Evolutionary conservation across 345 rosid genomes (phyloP).

Genomic region (Ceriops decandra): DNA sequence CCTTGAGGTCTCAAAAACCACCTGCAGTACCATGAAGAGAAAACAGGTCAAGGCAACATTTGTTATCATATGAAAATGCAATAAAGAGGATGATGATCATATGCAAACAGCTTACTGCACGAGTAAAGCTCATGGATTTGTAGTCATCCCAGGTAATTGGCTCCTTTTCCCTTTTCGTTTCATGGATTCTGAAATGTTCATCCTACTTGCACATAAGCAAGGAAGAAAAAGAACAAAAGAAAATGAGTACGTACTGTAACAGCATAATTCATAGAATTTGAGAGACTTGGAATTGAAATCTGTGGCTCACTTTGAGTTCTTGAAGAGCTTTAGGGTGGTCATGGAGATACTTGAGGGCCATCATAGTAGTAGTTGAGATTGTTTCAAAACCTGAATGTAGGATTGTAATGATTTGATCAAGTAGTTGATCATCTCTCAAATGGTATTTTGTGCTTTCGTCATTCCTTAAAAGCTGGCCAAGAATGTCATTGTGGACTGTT

Average conservation of each 20-base stretch:
- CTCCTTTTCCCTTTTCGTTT: slow-evolving; percentile 38
- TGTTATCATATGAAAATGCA: background rate
- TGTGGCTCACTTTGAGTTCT: slow-evolving; percentile 60
- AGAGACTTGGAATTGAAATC: background rate
- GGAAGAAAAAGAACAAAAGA: no score
- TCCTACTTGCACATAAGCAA: slow-evolving; percentile 22
- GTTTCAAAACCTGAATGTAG: slow-evolving; percentile 83
- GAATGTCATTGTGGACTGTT: slow-evolving; percentile 55
- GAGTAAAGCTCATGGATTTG: slow-evolving; percentile 58
- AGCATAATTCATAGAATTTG: no score
- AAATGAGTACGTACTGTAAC: no score
- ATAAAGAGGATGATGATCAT: no score
- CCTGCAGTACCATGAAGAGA: slow-evolving; percentile 34
- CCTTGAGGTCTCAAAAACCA: slow-evolving; percentile 74
- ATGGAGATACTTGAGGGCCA: slow-evolving; percentile 84
- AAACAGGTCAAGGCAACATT: slow-evolving; percentile 5
- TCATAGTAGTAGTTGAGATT: slow-evolving; percentile 84
- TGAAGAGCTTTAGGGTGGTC: slow-evolving; percentile 69
- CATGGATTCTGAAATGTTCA: slow-evolving; percentile 50
- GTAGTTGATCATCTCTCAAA: slow-evolving; percentile 55
- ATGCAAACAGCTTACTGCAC: slow-evolving; percentile 40
- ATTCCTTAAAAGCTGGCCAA: slow-evolving; percentile 56
- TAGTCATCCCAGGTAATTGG: slow-evolving; percentile 47
- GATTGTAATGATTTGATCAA: slow-evolving; percentile 81
- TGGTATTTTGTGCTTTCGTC: slow-evolving; percentile 41